Base-by-base conservation (phyloP, 305 asterid species). In the Solanum hybrid region DNA sequence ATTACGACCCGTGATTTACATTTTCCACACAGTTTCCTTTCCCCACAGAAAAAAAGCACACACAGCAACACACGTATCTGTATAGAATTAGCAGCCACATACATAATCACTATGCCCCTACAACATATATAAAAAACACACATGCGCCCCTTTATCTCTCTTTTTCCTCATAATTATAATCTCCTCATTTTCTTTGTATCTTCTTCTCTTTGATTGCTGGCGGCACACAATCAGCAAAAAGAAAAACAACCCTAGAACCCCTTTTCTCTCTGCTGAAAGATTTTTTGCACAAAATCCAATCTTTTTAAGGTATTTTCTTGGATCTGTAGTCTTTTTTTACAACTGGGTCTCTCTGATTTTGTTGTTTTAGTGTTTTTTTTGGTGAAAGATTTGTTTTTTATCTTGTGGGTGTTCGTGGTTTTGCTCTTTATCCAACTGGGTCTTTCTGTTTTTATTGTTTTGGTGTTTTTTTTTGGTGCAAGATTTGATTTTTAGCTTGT, bases 261-360 rank as follows among this genome's bases (percentile, higher is more conserved):
- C 32, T 22, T 51, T 85, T 56, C n/a, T 85, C 77, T 56, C 13
- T 60, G 45, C 14, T 6, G n/a, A 32, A 22, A 51, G 42, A 6
- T 84, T 22, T 77, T 40, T 77, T 73, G 85, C 85, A 3, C 85
- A 73, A 72, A 45, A 40, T 40, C 32, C 73, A 87, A 87, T 73
- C 34, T 37, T 85, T 85, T 29, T 4, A 87, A 87, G 89, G 89
- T 87, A 87, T 34, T 73, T 51, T 87, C 89, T 51, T 73, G 73
- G 89, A 87, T 87, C 89, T 73, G 0, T 73, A 3, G 2, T 19
- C 42, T 40, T 1, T 73, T 40, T 60, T 5, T 10, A 2, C 5
- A 85, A n/a, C 45, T 85, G 72, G 64, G 34, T 37, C 6, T 79
- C n/a, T 10, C 5, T 78, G 10, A 36, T n/a, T 37, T 78, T 78